phyloP scores from a whole-genome alignment of 768 basidiomycete species.

The Xerocomellus intermedius region DNA sequence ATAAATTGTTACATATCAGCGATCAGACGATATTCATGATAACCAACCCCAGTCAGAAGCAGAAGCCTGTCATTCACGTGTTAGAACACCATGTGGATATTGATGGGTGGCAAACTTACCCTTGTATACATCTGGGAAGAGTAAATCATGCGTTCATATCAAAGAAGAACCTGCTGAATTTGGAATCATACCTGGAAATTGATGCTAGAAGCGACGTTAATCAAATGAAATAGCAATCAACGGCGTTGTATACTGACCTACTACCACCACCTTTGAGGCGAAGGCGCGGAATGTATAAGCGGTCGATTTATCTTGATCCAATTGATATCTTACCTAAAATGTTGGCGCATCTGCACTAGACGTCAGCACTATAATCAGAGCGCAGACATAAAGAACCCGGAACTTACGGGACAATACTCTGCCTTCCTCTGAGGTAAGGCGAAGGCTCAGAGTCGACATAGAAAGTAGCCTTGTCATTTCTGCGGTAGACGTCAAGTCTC shows the following conservation, averaged over 20 bases:
- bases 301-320: background rate
- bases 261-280: slow-evolving; percentile 47
- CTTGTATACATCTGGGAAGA: slow-evolving; percentile 60
- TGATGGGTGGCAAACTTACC: slow-evolving; percentile 27
- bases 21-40: background rate
- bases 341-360: slow-evolving; percentile 54
- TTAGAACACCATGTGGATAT: background rate
- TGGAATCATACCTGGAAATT: slow-evolving; percentile 52
- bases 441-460: slow-evolving; percentile 62
- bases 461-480: slow-evolving; percentile 74
- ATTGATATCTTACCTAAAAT: slow-evolving; percentile 44
- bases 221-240: background rate
- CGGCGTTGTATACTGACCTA: slow-evolving; percentile 38
- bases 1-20: background rate
- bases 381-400: background rate
- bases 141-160: background rate
- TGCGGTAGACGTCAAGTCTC: slow-evolving; percentile 22
- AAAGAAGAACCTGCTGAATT: background rate
- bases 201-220: slow-evolving; percentile 43
- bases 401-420: slow-evolving; percentile 65
- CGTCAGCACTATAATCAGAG: background rate
- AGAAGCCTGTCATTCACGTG: slow-evolving; percentile 45
- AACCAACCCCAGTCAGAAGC: slow-evolving; percentile 66
- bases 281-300: background rate
- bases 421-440: slow-evolving; percentile 57